phyloP scores from a whole-genome alignment of 306 rosid species.

The Trichosanthes truncata region DNA sequence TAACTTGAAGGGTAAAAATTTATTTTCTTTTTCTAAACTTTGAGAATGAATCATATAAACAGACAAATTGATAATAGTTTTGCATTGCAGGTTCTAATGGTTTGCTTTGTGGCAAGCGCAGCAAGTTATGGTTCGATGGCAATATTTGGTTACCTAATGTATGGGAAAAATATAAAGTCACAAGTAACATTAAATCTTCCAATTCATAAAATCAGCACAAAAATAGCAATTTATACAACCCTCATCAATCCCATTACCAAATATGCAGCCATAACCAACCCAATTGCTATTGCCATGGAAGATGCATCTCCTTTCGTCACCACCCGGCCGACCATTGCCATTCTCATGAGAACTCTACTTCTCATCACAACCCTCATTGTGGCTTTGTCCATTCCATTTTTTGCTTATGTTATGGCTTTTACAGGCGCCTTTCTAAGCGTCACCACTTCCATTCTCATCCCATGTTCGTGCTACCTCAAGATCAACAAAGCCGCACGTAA shows the following conservation, averaged over 20 bases:
- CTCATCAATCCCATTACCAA: conserved; percentile 58
- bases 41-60: too few species aligned
- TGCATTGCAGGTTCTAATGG: conserved; percentile 41
- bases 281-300: conserved; percentile 50
- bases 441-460: conserved; percentile 33
- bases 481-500: conserved; percentile 29
- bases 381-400: conserved; percentile 49
- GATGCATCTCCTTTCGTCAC: conserved; percentile 15
- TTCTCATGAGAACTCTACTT: conserved; percentile 39
- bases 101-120: conserved; percentile 43
- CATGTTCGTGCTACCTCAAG: conserved; percentile 63
- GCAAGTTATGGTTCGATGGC: conserved; percentile 44
- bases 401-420: conserved; percentile 54
- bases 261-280: conserved; percentile 44
- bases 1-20: too few species aligned
- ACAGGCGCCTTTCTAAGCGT: conserved; percentile 47
- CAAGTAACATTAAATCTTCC: conserved; percentile 63
- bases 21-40: too few species aligned
- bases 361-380: conserved; percentile 37
- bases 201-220: conserved; percentile 23
- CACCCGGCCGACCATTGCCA: background rate
- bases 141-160: conserved; percentile 52
- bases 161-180: conserved; percentile 33
- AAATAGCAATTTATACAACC: conserved; percentile 50
- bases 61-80: background rate